Evolutionary conservation across 169 alveolate species (phyloP), one percentile per base, ranked within the genome.

Genomic region (Plasmodium blacklocki): DNA sequence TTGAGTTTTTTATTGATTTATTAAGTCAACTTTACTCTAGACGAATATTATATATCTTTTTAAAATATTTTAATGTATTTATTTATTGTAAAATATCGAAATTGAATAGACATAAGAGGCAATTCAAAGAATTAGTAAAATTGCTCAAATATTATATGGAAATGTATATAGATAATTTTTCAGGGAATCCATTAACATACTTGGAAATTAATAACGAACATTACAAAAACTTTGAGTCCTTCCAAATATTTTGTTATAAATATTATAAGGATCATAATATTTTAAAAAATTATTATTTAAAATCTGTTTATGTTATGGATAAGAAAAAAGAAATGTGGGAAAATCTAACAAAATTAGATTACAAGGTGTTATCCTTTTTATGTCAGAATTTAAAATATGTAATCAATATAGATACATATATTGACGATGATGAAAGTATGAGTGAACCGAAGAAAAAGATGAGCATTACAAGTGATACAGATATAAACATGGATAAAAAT

Each of bases 301-400:
- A 83, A 72, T 83, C 91, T 8, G 91, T 83, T 83, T 83, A 68
- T 83, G 32, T 83, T 32, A 83, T 83, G 91, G 76, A 83, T 50
- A 83, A 83, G 18, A 83, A 83, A 73, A 83, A 47, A 60, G 85
- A 83, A 62, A 19, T 83, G 62, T 15, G 68, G 39, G 83, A 67
- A 29, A 67, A 68, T 58, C 45, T 83, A 15, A 32, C 83, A 15
- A 83, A 83, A 58, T 72, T 83, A 39, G 83, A 83, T 26, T n/a
- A 68, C 26, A 9, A 62, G 18, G 85, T 68, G 23, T 58, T 83
- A 73, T 49, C 70, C 12, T 83, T 83, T 32, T 60, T 83, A 29
- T 83, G 91, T 18, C 54, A 67, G n/a, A 67, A 54, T 60, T 83
- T 83, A 49, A 68, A 68, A 18, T 83, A 83, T 23, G n/a, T 83